A percentile compares a stretch with the other conserved stretches of the same genome.
Conservation (phyloP, 768 basidiomycete genomes). For the Tulasnella sp. region DNA sequence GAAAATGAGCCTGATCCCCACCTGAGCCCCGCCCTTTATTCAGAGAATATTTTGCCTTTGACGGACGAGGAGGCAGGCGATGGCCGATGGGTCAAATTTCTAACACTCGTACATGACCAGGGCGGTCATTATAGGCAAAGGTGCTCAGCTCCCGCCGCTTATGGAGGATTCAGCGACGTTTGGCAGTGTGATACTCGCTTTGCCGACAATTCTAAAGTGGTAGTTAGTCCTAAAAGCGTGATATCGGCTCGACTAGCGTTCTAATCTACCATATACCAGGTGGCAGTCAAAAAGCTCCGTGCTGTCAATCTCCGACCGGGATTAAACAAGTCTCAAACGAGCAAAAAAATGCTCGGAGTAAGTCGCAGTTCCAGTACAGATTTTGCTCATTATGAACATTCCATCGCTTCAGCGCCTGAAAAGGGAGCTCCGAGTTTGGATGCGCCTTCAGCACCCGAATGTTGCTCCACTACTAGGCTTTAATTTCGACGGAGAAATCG, state of each 20-base stretch:
- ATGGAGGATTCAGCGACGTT: background rate
- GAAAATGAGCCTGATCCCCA: no score
- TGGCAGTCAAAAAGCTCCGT: background rate
- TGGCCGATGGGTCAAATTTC: background rate
- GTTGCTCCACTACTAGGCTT: conserved; percentile 6
- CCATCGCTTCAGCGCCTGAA: background rate
- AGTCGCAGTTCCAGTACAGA: no score
- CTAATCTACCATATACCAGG: background rate
- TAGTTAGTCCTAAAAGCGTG: no score
- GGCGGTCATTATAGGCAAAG: background rate
- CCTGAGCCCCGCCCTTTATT: no score
- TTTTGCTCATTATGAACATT: no score
- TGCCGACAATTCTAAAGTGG: background rate
- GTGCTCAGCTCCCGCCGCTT: background rate
- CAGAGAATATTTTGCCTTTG: background rate
- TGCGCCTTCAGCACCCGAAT: background rate
- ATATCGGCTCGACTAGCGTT: no score
- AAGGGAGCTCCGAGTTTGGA: background rate
- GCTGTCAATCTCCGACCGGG: background rate
- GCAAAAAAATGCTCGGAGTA: background rate
- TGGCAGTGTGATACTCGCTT: background rate
- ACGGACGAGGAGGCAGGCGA: background rate
- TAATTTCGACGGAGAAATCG: background rate
- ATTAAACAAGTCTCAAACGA: background rate
- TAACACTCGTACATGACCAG: background rate